phyloP scores from a whole-genome alignment of 495 filamentous ascomycete genomes.

The Aspergillus funiculosus region DNA sequence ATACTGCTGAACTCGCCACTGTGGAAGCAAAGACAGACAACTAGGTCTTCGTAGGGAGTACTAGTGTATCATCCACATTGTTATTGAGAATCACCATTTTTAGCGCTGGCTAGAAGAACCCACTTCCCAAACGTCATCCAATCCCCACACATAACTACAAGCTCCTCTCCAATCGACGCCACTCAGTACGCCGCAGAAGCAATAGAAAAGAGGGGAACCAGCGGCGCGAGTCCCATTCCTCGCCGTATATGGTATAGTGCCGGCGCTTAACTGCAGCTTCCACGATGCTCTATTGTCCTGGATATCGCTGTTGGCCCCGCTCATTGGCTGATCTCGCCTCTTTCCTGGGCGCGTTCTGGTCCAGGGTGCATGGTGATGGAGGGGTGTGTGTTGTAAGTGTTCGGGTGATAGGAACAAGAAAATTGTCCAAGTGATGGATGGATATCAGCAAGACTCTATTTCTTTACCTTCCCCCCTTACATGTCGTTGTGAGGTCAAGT shows the following conservation, averaged over 20 bases:
- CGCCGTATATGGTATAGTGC: conserved; percentile 11
- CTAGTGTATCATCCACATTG: too few relatives aligned
- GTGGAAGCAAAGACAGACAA: too few relatives aligned
- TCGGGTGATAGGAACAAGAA: too few relatives aligned
- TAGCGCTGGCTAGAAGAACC: too few relatives aligned
- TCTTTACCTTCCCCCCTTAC: too few relatives aligned
- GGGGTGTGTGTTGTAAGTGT: background rate
- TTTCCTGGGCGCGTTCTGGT: background rate
- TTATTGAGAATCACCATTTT: too few relatives aligned
- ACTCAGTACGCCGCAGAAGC: background rate
- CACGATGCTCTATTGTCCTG: conserved; percentile 14
- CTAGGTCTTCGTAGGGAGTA: too few relatives aligned
- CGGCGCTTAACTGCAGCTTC: conserved; percentile 26
- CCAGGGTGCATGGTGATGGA: conserved; percentile 7
- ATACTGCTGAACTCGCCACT: too few relatives aligned
- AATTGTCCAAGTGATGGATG: background rate
- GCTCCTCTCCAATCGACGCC: conserved; percentile 5
- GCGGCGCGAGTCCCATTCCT: background rate
- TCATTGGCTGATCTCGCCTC: conserved; percentile 13
- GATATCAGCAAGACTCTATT: too few relatives aligned
- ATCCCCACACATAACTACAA: conserved; percentile 9
- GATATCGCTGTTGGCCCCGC: conserved; percentile 1
- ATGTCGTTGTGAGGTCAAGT: too few relatives aligned
- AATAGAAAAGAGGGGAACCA: conserved; percentile 6
- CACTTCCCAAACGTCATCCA: conserved; percentile 7